Evolutionary conservation across 2,329 filamentous ascomycete genomes (phyloP), one percentile per base, ranked within the genome.

Genomic region (Exophiala lecanii-corni): DNA sequence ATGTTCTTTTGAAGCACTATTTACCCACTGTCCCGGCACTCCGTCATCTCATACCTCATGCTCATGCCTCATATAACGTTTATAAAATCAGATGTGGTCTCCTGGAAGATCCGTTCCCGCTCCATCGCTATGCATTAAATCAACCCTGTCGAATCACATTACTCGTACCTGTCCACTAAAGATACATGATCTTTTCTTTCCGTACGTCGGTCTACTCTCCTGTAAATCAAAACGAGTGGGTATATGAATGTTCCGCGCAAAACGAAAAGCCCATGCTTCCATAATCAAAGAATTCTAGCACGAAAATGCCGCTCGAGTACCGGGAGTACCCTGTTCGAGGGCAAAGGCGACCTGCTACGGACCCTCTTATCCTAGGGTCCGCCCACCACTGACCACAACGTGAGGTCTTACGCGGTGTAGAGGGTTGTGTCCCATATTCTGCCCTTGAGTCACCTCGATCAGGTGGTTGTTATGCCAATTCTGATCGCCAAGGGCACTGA

Each of bases 401-500:
- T 67, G 66, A 39, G 59, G 64, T 36, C 55, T 63, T 9, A 62
- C 56, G 39, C 64, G 60, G 35, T 53, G 55, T 21, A 57, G 36
- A 21, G 48, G 21, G 35, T 41, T 21, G 38, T 58, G 42, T 60
- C 57, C 41, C 15, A 50, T 21, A 21, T 20, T 44, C 20, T 51
- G 42, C 30, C 50, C 50, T 36, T 51, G 45, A n/a, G 39, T 41
- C n/a, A 54, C 28, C 35, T 54, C 51, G 31, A 54, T 20, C 18
- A 47, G 45, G 33, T 54, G 51, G 43, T 33, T 51, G 31, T 47
- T 48, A 36, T 74, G 69, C 70, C 75, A 76, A 23, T 65, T 68
- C 73, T 92, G 86, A 57, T 95, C 89, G 47, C 85, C 84, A 38
- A 97, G 71, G 10, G 86, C 87, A 50, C 82, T 89, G 28, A 98